A percentile compares a stretch with the other conserved stretches of the same genome.
Evolutionary conservation across 108 stramenopile species (phyloP).

Genomic region (Skeletonema costatum): DNA sequence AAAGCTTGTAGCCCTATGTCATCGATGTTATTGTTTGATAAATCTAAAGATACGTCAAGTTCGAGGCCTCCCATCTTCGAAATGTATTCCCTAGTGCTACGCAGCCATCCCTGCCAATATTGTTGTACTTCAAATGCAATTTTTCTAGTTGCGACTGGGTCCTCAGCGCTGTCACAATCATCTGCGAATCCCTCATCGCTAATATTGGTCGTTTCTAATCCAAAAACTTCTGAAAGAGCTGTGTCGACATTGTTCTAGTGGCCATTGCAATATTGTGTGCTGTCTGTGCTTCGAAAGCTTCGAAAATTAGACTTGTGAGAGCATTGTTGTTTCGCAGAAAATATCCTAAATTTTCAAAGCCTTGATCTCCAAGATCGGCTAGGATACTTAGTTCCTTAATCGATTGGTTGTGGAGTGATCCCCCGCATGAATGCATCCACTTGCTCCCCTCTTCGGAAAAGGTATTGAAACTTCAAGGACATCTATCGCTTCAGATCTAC

Average conservation of each 20-base stretch:
- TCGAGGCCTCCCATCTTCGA: background rate
- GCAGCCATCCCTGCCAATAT: too few species aligned
- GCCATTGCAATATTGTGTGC: background rate
- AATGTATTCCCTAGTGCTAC: background rate
- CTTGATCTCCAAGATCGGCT: too few species aligned
- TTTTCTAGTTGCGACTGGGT: background rate
- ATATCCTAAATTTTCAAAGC: too few species aligned
- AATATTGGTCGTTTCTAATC: background rate
- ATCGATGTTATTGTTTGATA: background rate
- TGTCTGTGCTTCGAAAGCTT: too few species aligned
- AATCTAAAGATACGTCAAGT: background rate
- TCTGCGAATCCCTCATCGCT: background rate
- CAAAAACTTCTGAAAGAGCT: background rate
- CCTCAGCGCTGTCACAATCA: background rate
- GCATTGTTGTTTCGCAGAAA: too few species aligned
- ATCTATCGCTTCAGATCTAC: too few species aligned
- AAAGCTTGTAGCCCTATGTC: background rate
- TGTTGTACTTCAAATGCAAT: background rate
- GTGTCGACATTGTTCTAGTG: background rate
- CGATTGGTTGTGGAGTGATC: too few species aligned
- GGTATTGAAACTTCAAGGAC: too few species aligned
- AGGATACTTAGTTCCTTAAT: too few species aligned
- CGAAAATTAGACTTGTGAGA: too few species aligned
- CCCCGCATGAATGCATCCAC: too few species aligned
- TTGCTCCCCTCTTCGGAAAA: too few species aligned